Evolutionary conservation across 495 filamentous ascomycete genomes (phyloP).

Genomic region (Penicillium herquei): DNA sequence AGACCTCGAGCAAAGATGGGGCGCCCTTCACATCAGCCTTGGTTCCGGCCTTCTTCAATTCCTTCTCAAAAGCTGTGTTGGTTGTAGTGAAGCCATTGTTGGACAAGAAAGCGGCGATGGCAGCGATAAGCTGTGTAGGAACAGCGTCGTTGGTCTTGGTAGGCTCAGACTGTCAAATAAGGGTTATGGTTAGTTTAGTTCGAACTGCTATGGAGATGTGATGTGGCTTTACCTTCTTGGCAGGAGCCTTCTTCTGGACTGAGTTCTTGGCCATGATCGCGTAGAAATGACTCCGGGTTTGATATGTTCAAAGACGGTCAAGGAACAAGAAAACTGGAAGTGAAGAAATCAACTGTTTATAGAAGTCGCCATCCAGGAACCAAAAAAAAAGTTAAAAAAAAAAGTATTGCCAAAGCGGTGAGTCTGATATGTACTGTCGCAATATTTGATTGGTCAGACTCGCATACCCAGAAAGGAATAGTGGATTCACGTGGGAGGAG

Average conservation of each 20-base stretch:
- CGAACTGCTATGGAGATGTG: background rate
- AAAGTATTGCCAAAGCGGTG: slow-evolving; percentile 30
- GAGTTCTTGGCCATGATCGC: slow-evolving; percentile 37
- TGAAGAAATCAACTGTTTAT: slow-evolving; percentile 6
- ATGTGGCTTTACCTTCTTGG: slow-evolving; percentile 34
- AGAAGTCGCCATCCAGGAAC: slow-evolving; percentile 24
- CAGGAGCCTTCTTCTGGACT: slow-evolving; percentile 29
- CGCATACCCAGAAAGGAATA: background rate
- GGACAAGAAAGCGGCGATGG: slow-evolving; percentile 66
- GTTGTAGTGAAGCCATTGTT: slow-evolving; percentile 62
- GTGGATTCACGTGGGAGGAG: background rate
- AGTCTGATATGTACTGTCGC: background rate
- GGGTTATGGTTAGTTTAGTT: slow-evolving; percentile 9
- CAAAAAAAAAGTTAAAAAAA: slow-evolving; percentile 30
- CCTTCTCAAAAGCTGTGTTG: slow-evolving; percentile 57
- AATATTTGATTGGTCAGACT: slow-evolving; percentile 22
- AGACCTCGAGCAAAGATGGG: slow-evolving; percentile 49
- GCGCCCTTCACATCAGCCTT: slow-evolving; percentile 35
- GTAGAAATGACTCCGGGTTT: background rate
- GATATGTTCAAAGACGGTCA: background rate
- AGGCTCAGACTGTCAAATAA: slow-evolving; percentile 15
- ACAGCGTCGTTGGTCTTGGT: slow-evolving; percentile 20
- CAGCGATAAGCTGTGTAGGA: slow-evolving; percentile 58
- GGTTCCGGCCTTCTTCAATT: slow-evolving; percentile 34
- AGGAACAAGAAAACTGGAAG: slow-evolving; percentile 1